Evolutionary conservation across 2,329 filamentous ascomycete genomes (phyloP).

Genomic region (Pseudopyricularia cyperi): DNA sequence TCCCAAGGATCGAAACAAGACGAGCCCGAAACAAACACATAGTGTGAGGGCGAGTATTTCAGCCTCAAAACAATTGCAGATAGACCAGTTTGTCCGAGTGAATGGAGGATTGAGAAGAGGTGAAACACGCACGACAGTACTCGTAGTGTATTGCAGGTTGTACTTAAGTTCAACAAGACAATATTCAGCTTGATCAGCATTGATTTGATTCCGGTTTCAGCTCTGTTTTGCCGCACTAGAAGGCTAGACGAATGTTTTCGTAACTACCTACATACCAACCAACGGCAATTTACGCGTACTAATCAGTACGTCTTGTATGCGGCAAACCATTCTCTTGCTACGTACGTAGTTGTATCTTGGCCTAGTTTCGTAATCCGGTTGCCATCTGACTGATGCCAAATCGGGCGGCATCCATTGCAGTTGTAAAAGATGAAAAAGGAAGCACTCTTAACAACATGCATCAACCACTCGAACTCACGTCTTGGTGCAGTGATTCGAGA

Average conservation of each 20-base stretch:
- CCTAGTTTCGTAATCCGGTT: neutral
- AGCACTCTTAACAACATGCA: neutral
- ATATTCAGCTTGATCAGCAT: neutral
- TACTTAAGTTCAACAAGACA: too few relatives aligned
- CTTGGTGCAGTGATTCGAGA: neutral
- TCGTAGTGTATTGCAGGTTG: too few relatives aligned
- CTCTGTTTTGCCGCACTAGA: neutral
- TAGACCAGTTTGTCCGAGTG: too few relatives aligned
- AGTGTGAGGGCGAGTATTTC: too few relatives aligned
- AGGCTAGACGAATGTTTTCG: neutral
- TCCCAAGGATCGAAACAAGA: too few relatives aligned
- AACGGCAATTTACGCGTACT: neutral
- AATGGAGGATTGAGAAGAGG: too few relatives aligned
- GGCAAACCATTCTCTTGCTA: neutral
- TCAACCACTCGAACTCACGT: neutral
- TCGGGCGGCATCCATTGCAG: neutral
- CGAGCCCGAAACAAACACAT: too few relatives aligned
- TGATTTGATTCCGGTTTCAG: neutral
- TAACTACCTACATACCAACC: neutral
- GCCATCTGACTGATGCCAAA: neutral
- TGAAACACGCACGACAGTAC: too few relatives aligned
- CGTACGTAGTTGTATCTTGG: neutral
- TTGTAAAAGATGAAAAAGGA: neutral
- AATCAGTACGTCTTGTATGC: neutral
- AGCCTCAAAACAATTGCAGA: too few relatives aligned